Base-by-base conservation (phyloP, 2,329 filamentous ascomycete genomes). In the Seiridium unicorne region DNA sequence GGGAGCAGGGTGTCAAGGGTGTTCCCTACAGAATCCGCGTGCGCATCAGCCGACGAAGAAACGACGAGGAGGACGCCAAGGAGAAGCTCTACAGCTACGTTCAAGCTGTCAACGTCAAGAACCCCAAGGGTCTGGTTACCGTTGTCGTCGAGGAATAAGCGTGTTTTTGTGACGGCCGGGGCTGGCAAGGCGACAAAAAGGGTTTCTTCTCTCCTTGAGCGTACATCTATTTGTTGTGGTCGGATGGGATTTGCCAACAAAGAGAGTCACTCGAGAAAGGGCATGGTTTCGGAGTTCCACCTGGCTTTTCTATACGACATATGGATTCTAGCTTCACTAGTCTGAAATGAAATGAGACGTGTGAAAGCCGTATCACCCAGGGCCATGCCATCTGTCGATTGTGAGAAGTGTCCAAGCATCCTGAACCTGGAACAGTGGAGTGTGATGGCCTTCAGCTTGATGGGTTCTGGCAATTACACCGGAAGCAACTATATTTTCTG, bases 41-140 rank as follows among this genome's bases (percentile, higher is more conserved):
- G 77, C 93, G 96, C 84, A 97, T 99, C 84, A 97, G 93, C 78
- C 92, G 95, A 83, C 96, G 96, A 89, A 92, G 95, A 89, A 99
- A 99, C 85, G 95, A 99, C 81, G 95, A 98, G 87, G 95, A 99
- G 85, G 92, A 92, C 75, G 95, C 96, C 79, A 97, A 97, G 87
- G 92, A 99, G 89, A 97, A 96, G 88, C 89, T 99, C 70, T 99
- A 98, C 90, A 95, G 91, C 81, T 97, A 97, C 84, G 95, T 99
- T 73, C 94, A 99, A 89, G 95, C 95, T 73, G 95, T 99, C 79
- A 97, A 97, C 83, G 93, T 98, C 79, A 97, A 98, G 92, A 91
- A 96, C 84, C 89, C 93, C 81, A 98, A 97, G 92, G 94, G 95
- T 81, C 90, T 99, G 73, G 88, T 91, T 77, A 99, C 95, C 71